Evolutionary conservation across 2,329 filamentous ascomycete species (phyloP), one percentile per base, ranked within the genome.

Genomic region (Colletotrichum coccodes): DNA sequence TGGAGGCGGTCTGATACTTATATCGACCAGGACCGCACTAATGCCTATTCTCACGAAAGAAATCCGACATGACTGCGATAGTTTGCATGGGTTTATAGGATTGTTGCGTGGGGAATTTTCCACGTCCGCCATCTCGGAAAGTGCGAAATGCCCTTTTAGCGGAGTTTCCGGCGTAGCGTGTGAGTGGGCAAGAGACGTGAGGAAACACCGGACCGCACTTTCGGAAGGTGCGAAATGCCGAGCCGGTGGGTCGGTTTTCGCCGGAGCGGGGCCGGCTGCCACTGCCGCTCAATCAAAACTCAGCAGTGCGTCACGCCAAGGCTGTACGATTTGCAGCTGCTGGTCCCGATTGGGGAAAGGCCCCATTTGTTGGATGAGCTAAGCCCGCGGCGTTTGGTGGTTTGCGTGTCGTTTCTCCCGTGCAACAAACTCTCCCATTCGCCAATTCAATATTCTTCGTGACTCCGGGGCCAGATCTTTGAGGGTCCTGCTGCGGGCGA

Each of bases 171-270:
- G 16, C 16, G 28, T 16, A 18, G 18, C 28, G 47, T 28, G 28
- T 50, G 14, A 50, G 32, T 50, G 16, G 28, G 32, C 30, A n/a
- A 47, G 12, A 30, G 28, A 18, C 47, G 6, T 1, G 30, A 42
- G 11, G n/a, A 6, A 14, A 28, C 21, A 12, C 23, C 16, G n/a
- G 16, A 8, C 44, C 64, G 59, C 64, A 67, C 50, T 63, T 67
- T 67, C 59, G 64, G 60, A 64, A 7, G 54, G 52, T 64, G 60
- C 64, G 60, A 68, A 64, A 30, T 30, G 21, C 64, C 64, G 60
- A 32, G 32, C 16, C 12, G 16, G 44, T 32, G 61, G 52, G 18
- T 4, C 26, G 3, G 2, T 4, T 9, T 3, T 6, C 11, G 28
- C 14, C 34, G 30, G 42, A 26, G 42, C 14, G 49, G 49, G 49